Evolutionary conservation across 2,329 filamentous ascomycete genomes (phyloP).

Genomic region (Colletotrichum sidae): DNA sequence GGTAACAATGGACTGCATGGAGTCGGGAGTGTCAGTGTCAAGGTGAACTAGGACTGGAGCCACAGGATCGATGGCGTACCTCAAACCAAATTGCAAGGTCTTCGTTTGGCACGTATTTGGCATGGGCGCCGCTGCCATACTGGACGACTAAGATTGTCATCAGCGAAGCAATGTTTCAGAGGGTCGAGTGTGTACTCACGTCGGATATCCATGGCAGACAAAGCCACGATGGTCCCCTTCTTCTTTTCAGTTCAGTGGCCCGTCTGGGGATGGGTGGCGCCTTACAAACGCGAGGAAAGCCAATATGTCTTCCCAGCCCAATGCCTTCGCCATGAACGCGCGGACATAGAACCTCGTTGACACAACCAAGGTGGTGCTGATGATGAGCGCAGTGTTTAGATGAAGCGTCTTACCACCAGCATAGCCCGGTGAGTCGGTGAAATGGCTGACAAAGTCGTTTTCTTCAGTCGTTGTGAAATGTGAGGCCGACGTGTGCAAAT

Average conservation of each 20-base stretch:
- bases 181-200: background rate
- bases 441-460: background rate
- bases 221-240: background rate
- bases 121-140: background rate
- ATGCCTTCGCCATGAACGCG: background rate
- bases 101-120: background rate
- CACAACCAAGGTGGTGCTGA: background rate
- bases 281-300: conserved; percentile 2
- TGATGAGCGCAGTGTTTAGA: background rate
- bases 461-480: no score
- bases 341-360: background rate
- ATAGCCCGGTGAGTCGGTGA: background rate
- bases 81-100: background rate
- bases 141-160: background rate
- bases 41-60: background rate
- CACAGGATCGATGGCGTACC: background rate
- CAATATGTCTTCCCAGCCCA: background rate
- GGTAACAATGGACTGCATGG: background rate
- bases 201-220: conserved; percentile 11
- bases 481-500: no score
- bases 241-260: background rate
- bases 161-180: no score
- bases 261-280: no score
- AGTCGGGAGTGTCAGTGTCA: background rate
- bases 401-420: background rate